A percentile compares a stretch with the other conserved stretches of the same genome.
phyloP scores from a whole-genome alignment of 164 flowering plant species.

The Aristolochia fimbriata region DNA sequence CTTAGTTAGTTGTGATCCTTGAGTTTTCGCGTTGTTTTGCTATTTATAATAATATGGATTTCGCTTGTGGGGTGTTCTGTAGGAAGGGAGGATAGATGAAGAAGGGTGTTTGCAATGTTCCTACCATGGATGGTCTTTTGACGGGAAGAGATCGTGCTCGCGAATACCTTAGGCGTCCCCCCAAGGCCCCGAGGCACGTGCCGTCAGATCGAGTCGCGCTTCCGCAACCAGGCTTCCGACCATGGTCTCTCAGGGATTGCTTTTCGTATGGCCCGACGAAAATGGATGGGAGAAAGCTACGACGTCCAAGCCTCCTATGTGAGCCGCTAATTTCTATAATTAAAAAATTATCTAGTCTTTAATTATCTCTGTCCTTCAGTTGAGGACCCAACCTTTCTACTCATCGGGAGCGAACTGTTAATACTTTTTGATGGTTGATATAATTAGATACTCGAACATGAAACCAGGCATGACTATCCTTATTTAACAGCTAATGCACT shows the following conservation, averaged over 20 bases:
- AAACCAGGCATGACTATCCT: no score
- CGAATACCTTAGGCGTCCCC: constrained; percentile 72
- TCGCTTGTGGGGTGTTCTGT: background rate
- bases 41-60: background rate
- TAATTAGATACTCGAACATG: no score
- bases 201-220: constrained; percentile 66
- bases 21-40: background rate
- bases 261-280: constrained; percentile 99
- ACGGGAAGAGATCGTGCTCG: constrained; percentile 65
- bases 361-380: no score
- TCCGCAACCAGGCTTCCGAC: constrained; percentile 78
- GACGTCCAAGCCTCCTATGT: constrained; percentile 68
- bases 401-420: no score
- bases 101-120: constrained; percentile 90
- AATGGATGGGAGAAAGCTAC: constrained; percentile 83
- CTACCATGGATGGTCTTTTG: constrained; percentile 94
- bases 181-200: constrained; percentile 86
- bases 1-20: background rate
- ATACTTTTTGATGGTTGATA: no score
- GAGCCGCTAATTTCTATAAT: background rate
- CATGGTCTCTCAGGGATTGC: constrained; percentile 86
- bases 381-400: no score
- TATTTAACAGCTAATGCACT: no score
- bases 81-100: constrained; percentile 95
- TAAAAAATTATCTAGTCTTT: no score